These are phyloP conservation scores for Vigna nakashimae DNA, from an alignment of 306 rosid genomes.

Conservation along the genomic window DNA sequence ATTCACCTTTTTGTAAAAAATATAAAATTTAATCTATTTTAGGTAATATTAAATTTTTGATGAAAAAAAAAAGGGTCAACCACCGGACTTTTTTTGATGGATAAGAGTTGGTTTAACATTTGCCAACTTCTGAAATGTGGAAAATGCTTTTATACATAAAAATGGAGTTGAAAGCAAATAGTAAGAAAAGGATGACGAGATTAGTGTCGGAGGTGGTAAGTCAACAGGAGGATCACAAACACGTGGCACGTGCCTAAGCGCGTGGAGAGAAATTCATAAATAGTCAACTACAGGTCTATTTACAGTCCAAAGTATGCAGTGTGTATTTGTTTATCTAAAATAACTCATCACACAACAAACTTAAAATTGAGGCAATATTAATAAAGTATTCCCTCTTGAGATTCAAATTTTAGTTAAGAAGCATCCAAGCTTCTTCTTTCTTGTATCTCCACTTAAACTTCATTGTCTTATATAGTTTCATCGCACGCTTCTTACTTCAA, in stretches of 20 bases:
- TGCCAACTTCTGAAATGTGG: background rate
- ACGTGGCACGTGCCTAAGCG: constrained; percentile 56
- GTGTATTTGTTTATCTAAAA: background rate
- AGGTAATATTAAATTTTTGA: no score
- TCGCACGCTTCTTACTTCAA: constrained; percentile 2
- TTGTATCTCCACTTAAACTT: background rate
- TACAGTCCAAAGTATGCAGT: constrained; percentile 32
- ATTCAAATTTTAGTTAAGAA: constrained; percentile 43
- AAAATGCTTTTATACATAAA: background rate
- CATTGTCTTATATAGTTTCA: background rate
- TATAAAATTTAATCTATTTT: no score
- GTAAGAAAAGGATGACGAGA: background rate
- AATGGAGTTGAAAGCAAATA: background rate
- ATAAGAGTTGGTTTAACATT: no score
- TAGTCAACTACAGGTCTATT: constrained; percentile 59
- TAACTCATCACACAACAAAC: constrained; percentile 8
- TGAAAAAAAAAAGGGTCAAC: no score
- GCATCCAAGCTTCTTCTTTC: constrained; percentile 52
- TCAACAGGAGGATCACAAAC: constrained; percentile 35
- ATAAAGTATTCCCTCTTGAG: constrained; percentile 33
- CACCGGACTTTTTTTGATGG: no score
- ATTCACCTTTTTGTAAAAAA: no score
- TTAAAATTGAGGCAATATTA: constrained; percentile 40
- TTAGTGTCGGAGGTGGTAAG: constrained; percentile 9
- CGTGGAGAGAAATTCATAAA: constrained; percentile 23